Percentiles rank a stretch among this genome's conserved stretches.
phyloP scores from a whole-genome alignment of 805 yeast species.

The Candida montana region DNA sequence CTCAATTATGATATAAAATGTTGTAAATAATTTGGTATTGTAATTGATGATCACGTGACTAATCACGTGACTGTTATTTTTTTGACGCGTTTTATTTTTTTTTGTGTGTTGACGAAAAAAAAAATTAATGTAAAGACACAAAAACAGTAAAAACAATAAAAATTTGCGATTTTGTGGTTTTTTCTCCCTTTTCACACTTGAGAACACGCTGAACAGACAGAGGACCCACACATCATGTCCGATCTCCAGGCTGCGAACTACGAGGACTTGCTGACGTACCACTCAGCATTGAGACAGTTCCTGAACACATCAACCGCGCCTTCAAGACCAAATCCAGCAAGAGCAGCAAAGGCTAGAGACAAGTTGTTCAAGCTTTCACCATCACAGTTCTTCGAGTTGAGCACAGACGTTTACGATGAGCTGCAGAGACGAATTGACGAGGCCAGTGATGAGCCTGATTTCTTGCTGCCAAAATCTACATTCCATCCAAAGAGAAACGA shows the following conservation, averaged over 20 bases:
- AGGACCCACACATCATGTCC: slow-evolving; percentile 9
- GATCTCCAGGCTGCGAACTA: slow-evolving; percentile 15
- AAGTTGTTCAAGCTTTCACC: slow-evolving; percentile 75
- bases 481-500: slow-evolving; percentile 94
- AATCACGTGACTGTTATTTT: not conserved
- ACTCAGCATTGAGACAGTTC: slow-evolving; percentile 21
- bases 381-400: slow-evolving; percentile 81
- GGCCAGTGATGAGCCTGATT: slow-evolving; percentile 52
- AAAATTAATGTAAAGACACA: not conserved
- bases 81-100: not conserved
- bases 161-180: not conserved
- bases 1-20: too few relatives aligned
- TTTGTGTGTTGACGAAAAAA: not conserved
- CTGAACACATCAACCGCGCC: slow-evolving; percentile 20
- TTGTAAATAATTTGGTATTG: too few relatives aligned
- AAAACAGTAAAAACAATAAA: not conserved
- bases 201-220: not conserved
- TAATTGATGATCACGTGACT: too few relatives aligned
- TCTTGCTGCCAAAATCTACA: slow-evolving; percentile 59
- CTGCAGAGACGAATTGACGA: slow-evolving; percentile 70
- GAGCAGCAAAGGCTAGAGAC: slow-evolving; percentile 80
- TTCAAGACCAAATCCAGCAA: slow-evolving; percentile 27
- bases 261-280: slow-evolving; percentile 18
- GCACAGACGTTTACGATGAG: slow-evolving; percentile 95
- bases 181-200: too few relatives aligned